Evolutionary conservation across 108 stramenopile genomes (phyloP).

Genomic region (Licmophora abbreviata): DNA sequence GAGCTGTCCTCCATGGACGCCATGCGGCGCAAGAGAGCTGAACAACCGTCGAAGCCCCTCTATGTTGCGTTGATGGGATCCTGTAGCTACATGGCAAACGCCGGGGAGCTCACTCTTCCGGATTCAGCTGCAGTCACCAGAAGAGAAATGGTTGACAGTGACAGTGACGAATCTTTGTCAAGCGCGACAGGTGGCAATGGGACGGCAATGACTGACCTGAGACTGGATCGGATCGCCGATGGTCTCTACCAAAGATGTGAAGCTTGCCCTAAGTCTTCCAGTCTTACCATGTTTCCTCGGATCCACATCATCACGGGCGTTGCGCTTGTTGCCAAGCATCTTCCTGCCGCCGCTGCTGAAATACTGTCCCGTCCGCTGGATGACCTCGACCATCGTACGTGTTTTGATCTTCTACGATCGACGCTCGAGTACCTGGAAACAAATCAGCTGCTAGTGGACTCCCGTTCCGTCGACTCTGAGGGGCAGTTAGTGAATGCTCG

Average conservation of each 20-base stretch:
- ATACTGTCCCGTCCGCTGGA: constrained; percentile 21
- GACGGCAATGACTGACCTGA: no score
- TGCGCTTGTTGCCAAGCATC: constrained; percentile 9
- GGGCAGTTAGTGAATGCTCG: constrained; percentile 6
- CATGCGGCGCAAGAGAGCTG: background rate
- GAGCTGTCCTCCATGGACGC: no score
- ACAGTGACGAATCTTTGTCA: constrained; percentile 4
- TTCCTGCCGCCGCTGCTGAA: constrained; percentile 21
- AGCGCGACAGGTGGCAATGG: background rate
- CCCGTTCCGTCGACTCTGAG: constrained; percentile 5
- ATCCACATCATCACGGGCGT: constrained; percentile 13
- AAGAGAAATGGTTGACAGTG: constrained; percentile 3
- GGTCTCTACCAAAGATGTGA: no score
- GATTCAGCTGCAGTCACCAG: background rate
- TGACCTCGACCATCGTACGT: constrained; percentile 14
- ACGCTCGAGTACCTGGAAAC: constrained; percentile 23
- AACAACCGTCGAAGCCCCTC: background rate
- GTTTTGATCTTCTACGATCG: constrained; percentile 21
- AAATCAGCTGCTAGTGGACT: background rate
- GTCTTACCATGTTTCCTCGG: constrained; percentile 16
- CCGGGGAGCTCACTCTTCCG: constrained; percentile 2
- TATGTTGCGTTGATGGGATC: constrained; percentile 15
- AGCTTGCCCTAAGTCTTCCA: constrained; percentile 10
- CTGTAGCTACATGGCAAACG: constrained; percentile 19
- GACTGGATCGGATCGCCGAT: constrained; percentile 12